Base-by-base conservation (phyloP, 805 yeast genomes). In the Hanseniaspora guilliermondii region DNA sequence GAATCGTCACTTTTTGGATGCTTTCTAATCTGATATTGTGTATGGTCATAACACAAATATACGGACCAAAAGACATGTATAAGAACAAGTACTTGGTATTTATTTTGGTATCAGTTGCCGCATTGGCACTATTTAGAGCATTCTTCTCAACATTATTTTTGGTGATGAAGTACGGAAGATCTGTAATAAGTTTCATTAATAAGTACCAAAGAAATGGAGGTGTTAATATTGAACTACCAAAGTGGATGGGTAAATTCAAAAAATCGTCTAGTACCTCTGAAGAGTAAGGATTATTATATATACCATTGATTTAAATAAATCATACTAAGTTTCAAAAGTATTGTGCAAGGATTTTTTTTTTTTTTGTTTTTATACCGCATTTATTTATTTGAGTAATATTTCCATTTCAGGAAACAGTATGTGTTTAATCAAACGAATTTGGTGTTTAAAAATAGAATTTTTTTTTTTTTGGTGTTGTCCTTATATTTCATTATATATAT, bases 1-100 rank as follows among this genome's bases (percentile, higher is more conserved):
- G 93, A 60, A 96, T 93, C 52, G 98, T 93, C n/a, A 76, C 93
- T 62, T 70, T 80, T n/a, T 93, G 98, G 98, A 77, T 93, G 75
- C 74, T 89, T 47, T 73, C 85, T 27, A 93, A 93, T 66, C 70
- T 87, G 62, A 70, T 89, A 24, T 73, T 93, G 60, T 82, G 87
- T 45, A 83, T 91, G 89, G 79, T 93, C 7, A 83, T 93, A 68
- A 78, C 89, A 16, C 95, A 91, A 68, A 83, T 88, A 19, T 89
- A 82, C 63, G 71, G 75, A 7, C 77, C 89, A 2, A 82, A 80
- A 52, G 77, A 84, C 40, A 77, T 82, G 25, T 71, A 73, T 46
- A 73, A 79, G 21, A 89, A 93, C 71, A 77, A 77, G 53, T 93
- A 93, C 65, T 71, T 91, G 62, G 82, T 83, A 27, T 81, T 87